Evolutionary conservation across 2,329 filamentous ascomycete species (phyloP).

Genomic region (Penicillium sp.): DNA sequence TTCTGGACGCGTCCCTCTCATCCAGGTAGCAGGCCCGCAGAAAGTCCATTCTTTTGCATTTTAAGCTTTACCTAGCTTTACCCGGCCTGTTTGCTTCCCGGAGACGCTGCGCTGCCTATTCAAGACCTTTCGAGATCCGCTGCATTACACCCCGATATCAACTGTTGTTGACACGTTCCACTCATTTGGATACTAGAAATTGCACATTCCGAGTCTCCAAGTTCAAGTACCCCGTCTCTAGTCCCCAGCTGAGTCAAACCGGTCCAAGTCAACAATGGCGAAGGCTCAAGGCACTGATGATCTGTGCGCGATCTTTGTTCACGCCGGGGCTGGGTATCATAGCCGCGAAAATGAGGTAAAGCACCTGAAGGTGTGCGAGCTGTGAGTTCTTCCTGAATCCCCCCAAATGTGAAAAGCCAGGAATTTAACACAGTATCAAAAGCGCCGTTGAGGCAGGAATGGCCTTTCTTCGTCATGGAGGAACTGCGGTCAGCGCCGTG

Average conservation of each 20-base stretch:
- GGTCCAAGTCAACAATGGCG: neutral
- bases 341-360: constrained; percentile 80
- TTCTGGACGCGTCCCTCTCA: neutral
- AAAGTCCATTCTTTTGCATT: too few species aligned
- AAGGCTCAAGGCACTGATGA: constrained; percentile 35
- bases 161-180: neutral
- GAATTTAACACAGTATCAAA: neutral
- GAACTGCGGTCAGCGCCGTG: constrained; percentile 80
- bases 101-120: too few species aligned
- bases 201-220: neutral
- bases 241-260: too few species aligned
- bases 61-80: too few species aligned
- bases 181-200: neutral
- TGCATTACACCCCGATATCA: neutral
- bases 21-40: too few species aligned
- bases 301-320: constrained; percentile 82
- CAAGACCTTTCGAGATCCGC: neutral
- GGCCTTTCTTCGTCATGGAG: constrained; percentile 74
- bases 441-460: constrained; percentile 86
- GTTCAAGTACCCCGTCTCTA: neutral
- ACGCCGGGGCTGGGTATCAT: constrained; percentile 93
- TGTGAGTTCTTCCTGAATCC: constrained; percentile 60
- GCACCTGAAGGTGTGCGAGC: constrained; percentile 82
- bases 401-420: neutral
- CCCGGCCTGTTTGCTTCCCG: too few species aligned